Percentiles rank a stretch among this genome's conserved stretches.
Evolutionary conservation across 768 basidiomycete species (phyloP).

Genomic region (Gloeophyllum trabeum): DNA sequence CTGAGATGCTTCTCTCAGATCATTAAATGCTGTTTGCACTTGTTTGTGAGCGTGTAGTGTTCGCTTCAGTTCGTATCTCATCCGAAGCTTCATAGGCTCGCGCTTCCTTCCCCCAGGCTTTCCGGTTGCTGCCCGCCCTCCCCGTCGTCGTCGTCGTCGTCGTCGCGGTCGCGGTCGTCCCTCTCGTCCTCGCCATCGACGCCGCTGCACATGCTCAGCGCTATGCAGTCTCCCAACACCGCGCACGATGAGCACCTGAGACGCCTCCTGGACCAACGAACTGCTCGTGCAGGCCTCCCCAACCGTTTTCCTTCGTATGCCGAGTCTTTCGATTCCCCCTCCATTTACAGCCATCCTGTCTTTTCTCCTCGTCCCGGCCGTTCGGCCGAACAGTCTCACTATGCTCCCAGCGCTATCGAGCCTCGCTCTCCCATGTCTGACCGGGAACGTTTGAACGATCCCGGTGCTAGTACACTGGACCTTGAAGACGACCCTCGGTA

Average conservation of each 20-base stretch:
- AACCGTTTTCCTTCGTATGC: slow-evolving; percentile 43
- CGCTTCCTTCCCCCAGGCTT: neutral
- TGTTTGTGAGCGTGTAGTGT: slow-evolving; percentile 7
- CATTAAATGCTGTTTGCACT: slow-evolving; percentile 6
- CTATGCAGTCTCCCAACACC: slow-evolving; percentile 24
- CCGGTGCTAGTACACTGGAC: slow-evolving; percentile 41
- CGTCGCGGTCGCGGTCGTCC: slow-evolving; percentile 6
- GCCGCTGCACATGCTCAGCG: slow-evolving; percentile 28
- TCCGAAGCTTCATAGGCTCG: neutral
- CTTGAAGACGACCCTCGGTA: slow-evolving; percentile 30
- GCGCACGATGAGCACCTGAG: slow-evolving; percentile 36
- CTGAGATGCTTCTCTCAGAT: too few relatives aligned
- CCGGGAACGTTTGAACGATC: slow-evolving; percentile 32
- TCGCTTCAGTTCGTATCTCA: too few relatives aligned
- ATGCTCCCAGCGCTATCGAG: slow-evolving; percentile 12
- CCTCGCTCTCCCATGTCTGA: slow-evolving; percentile 17
- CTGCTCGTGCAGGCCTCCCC: slow-evolving; percentile 34
- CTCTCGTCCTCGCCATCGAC: slow-evolving; percentile 5
- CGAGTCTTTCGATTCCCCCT: slow-evolving; percentile 56
- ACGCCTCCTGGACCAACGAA: slow-evolving; percentile 41
- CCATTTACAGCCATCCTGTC: slow-evolving; percentile 51
- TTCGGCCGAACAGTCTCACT: slow-evolving; percentile 17
- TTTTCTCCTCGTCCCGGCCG: slow-evolving; percentile 39
- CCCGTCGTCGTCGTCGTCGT: slow-evolving; percentile 7
- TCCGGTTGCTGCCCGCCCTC: slow-evolving; percentile 11